Percentiles rank a stretch among this genome's conserved stretches.
Conservation (phyloP, 805 yeast genomes). For the Aciculoconidium aculeatum region DNA sequence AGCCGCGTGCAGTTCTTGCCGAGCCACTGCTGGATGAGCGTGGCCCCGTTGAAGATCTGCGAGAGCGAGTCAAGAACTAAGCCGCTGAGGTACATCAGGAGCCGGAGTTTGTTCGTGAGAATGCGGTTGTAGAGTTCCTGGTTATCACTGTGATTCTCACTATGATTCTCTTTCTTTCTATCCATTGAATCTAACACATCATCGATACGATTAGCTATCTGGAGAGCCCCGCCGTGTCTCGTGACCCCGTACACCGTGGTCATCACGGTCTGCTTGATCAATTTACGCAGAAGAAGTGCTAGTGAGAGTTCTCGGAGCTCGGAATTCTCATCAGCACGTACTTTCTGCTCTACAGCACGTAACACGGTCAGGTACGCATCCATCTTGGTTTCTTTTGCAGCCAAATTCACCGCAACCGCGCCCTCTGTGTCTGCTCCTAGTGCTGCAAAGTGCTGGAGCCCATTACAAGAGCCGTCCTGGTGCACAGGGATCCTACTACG, state of each 20-base stretch:
- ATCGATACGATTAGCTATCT: conserved; percentile 21
- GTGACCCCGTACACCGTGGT: conserved; percentile 43
- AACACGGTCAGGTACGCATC: conserved; percentile 31
- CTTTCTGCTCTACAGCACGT: conserved; percentile 14
- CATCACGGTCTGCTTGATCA: conserved; percentile 40
- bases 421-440: conserved; percentile 32
- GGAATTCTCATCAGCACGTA: conserved; percentile 11
- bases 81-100: conserved; percentile 15
- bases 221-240: conserved; percentile 28
- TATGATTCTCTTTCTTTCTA: conserved; percentile 3
- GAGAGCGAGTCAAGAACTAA: conserved; percentile 20
- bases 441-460: conserved; percentile 43
- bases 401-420: conserved; percentile 34
- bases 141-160: too few species aligned
- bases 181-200: conserved; percentile 15
- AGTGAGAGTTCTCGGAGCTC: background rate
- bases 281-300: conserved; percentile 21
- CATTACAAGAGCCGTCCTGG: conserved; percentile 42
- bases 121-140: background rate
- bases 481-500: conserved; percentile 31
- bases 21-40: conserved; percentile 31
- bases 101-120: background rate
- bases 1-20: conserved; percentile 24
- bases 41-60: conserved; percentile 29
- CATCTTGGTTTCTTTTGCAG: conserved; percentile 12